Percentiles rank a stretch among this genome's conserved stretches.
phyloP scores from a whole-genome alignment of 148 eudicot genomes.

The Chenopodium berlandieri region DNA sequence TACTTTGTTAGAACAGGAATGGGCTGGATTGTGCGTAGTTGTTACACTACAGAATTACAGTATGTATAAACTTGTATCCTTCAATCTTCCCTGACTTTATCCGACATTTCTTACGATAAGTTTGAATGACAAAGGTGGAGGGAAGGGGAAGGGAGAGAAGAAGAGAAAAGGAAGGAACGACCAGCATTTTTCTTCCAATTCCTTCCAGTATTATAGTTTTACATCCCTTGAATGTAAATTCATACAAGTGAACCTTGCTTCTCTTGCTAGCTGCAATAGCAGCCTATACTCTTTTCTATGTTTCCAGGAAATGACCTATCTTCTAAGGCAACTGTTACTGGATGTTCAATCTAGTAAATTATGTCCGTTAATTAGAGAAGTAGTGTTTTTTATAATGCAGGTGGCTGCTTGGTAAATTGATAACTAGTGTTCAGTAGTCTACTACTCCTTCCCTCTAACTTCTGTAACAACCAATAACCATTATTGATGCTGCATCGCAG shows the following conservation, averaged over 20 bases:
- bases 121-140: not conserved
- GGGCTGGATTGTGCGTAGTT: not conserved
- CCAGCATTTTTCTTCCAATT: too few relatives aligned
- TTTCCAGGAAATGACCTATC: not conserved
- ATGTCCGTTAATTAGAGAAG: not conserved
- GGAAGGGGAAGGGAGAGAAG: not conserved
- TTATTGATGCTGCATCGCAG: slow-evolving; percentile 36
- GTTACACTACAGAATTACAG: not conserved
- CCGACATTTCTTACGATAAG: not conserved
- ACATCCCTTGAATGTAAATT: too few relatives aligned
- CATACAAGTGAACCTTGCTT: not conserved
- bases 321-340: not conserved
- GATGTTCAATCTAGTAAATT: not conserved
- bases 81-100: not conserved
- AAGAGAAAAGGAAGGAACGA: too few relatives aligned
- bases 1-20: not conserved
- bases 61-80: not conserved
- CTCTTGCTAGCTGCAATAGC: not conserved
- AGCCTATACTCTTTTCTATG: not conserved
- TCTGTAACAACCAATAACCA: not conserved
- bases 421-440: not conserved
- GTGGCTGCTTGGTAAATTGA: not conserved
- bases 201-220: too few relatives aligned
- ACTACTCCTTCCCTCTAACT: not conserved
- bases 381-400: not conserved